These are phyloP conservation scores for Phytopythium cucurbitacearum DNA, from an alignment of 352 stramenopile species.

Conservation along the genomic window DNA sequence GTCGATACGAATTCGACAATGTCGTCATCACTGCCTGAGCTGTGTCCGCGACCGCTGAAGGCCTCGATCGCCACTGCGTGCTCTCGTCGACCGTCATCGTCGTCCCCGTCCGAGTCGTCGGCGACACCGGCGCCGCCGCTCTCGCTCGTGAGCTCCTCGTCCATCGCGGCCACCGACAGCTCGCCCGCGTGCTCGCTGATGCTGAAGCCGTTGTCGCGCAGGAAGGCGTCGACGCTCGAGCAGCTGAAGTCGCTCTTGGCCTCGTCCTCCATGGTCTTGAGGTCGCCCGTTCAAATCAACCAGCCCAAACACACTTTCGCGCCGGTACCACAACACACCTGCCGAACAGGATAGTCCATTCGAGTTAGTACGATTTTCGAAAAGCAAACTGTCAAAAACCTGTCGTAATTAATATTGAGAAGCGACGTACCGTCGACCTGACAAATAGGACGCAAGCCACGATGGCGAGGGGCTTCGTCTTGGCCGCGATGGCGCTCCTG, in stretches of 20 bases:
- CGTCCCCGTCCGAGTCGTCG: background rate
- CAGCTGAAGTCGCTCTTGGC: constrained; percentile 40
- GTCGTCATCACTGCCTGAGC: no score
- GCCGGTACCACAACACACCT: no score
- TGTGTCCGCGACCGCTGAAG: no score
- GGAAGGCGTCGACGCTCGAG: constrained; percentile 76
- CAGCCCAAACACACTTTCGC: background rate
- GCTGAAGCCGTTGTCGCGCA: constrained; percentile 72
- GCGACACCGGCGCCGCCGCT: constrained; percentile 15
- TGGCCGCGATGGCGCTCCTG: constrained; percentile 11
- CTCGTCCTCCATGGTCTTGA: constrained; percentile 22
- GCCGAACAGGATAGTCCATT: no score
- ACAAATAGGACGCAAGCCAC: constrained; percentile 4
- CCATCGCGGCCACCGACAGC: constrained; percentile 19
- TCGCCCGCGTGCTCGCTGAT: constrained; percentile 28
- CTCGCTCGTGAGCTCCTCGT: constrained; percentile 38
- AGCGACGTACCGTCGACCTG: background rate
- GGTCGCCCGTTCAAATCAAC: background rate
- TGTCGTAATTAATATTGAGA: background rate
- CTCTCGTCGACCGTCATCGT: no score
- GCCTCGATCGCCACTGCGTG: background rate
- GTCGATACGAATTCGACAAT: no score
- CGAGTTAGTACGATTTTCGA: no score
- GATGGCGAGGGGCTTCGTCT: background rate
- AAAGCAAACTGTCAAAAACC: background rate